A percentile compares a stretch with the other conserved stretches of the same genome.
Evolutionary conservation across 345 rosid genomes (phyloP).

Genomic region (Boechera divaricarpa): DNA sequence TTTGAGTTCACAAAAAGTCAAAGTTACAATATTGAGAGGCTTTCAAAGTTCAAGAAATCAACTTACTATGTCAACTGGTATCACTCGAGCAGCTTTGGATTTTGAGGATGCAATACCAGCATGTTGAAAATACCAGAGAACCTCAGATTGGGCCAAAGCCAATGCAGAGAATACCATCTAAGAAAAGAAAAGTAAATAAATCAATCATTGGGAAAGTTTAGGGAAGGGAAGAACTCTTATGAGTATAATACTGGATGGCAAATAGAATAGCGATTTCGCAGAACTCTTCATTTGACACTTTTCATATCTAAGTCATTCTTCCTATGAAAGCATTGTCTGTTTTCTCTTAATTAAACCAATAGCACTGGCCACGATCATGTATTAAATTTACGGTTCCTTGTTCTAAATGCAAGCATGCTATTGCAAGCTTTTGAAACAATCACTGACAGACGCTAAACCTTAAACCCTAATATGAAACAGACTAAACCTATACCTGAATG

Average conservation of each 20-base stretch:
- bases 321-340: slow-evolving; percentile 16
- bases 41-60: slow-evolving; percentile 27
- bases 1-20: slow-evolving; percentile 25
- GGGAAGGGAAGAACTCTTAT: slow-evolving; percentile 24
- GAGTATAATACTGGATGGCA: slow-evolving; percentile 6
- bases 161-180: slow-evolving; percentile 98
- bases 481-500: slow-evolving; percentile 67
- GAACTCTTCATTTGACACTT: slow-evolving; percentile 4
- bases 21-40: slow-evolving; percentile 22
- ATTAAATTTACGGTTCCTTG: slow-evolving; percentile 1
- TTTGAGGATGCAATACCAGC: slow-evolving; percentile 89
- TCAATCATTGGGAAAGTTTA: slow-evolving; percentile 5
- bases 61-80: slow-evolving; percentile 86
- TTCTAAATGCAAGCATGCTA: slow-evolving; percentile 20
- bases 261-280: neutral
- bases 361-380: neutral
- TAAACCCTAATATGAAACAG: slow-evolving; percentile 9
- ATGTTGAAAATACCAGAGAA: slow-evolving; percentile 96
- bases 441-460: slow-evolving; percentile 3
- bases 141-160: slow-evolving; percentile 96
- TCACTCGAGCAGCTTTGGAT: slow-evolving; percentile 70
- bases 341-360: slow-evolving; percentile 5
- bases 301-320: slow-evolving; percentile 9
- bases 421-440: slow-evolving; percentile 14
- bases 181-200: slow-evolving; percentile 34